Evolutionary conservation across 805 yeast genomes (phyloP).

Genomic region (Suhomyces kilbournensis): DNA sequence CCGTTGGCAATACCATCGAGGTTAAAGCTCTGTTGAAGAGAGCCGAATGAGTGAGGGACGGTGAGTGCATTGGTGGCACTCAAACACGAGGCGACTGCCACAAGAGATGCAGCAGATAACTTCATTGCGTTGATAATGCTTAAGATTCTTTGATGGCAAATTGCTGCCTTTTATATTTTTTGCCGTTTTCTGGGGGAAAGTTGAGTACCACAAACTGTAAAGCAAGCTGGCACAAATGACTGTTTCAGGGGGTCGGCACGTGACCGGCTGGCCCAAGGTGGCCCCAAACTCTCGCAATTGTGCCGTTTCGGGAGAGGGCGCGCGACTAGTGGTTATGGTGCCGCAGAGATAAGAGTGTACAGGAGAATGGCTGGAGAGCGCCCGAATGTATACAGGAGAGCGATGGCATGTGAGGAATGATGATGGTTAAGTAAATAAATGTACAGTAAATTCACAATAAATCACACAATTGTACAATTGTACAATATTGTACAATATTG

Average conservation of each 20-base stretch:
- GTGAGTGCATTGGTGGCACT: constrained; percentile 21
- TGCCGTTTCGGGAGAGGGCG: neutral
- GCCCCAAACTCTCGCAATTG: neutral
- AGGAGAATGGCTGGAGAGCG: no score
- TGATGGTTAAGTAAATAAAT: neutral
- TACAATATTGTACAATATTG: no score
- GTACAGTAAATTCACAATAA: no score
- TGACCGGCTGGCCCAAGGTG: neutral
- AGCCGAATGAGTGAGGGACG: constrained; percentile 19
- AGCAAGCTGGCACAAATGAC: constrained; percentile 1
- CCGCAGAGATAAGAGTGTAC: neutral
- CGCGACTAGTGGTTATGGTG: neutral
- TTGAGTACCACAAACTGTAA: neutral
- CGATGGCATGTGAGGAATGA: neutral
- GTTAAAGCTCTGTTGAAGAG: constrained; percentile 19
- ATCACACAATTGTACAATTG: no score
- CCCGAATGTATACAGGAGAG: neutral
- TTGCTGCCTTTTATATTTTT: neutral
- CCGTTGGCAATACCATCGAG: constrained; percentile 6
- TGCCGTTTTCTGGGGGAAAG: constrained; percentile 1
- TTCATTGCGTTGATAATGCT: constrained; percentile 13
- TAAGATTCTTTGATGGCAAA: neutral
- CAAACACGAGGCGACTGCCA: constrained; percentile 15
- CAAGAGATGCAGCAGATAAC: constrained; percentile 16
- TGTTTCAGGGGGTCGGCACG: neutral